Evolutionary conservation across 2,329 filamentous ascomycete species (phyloP).

Genomic region (Albifimbria verrucaria): DNA sequence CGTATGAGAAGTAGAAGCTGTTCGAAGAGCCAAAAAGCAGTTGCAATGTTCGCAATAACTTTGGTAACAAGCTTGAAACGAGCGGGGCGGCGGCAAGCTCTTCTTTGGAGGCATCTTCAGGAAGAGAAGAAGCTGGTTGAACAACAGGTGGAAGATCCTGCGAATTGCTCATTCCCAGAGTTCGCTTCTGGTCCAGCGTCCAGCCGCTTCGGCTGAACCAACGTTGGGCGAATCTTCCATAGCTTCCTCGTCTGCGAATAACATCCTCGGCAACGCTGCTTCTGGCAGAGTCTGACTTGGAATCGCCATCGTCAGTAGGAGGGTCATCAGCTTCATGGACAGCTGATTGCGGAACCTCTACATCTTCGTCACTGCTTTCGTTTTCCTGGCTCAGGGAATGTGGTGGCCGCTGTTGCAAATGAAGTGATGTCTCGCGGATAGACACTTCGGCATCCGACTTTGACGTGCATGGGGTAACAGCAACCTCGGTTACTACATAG

Average conservation of each 20-base stretch:
- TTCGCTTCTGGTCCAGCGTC: conserved; percentile 67
- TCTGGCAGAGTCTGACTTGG: conserved; percentile 28
- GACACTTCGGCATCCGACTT: conserved; percentile 70
- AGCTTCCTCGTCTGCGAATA: conserved; percentile 75
- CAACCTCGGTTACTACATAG: conserved; percentile 85
- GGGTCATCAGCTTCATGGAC: conserved; percentile 44
- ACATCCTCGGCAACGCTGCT: conserved; percentile 85
- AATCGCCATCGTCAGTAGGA: conserved; percentile 27
- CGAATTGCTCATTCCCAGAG: conserved; percentile 62
- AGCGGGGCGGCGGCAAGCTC: conserved; percentile 19
- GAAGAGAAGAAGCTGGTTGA: conserved; percentile 12
- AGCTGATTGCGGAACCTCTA: conserved; percentile 27
- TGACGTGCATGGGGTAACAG: conserved; percentile 82
- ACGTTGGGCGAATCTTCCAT: conserved; percentile 82
- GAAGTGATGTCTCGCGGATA: conserved; percentile 57
- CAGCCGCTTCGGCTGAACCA: conserved; percentile 90
- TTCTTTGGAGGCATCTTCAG: conserved; percentile 38
- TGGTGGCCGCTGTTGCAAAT: conserved; percentile 36
- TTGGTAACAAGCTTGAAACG: conserved; percentile 64
- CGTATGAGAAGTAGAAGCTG: conserved; percentile 95
- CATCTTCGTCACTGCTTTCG: conserved; percentile 47
- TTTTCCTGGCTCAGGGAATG: conserved; percentile 38
- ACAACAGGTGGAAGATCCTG: conserved; percentile 12
- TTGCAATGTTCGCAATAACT: conserved; percentile 78
- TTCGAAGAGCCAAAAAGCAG: conserved; percentile 77